phyloP scores from a whole-genome alignment of 208 protist genomes.

The Leishmania mexicana region DNA sequence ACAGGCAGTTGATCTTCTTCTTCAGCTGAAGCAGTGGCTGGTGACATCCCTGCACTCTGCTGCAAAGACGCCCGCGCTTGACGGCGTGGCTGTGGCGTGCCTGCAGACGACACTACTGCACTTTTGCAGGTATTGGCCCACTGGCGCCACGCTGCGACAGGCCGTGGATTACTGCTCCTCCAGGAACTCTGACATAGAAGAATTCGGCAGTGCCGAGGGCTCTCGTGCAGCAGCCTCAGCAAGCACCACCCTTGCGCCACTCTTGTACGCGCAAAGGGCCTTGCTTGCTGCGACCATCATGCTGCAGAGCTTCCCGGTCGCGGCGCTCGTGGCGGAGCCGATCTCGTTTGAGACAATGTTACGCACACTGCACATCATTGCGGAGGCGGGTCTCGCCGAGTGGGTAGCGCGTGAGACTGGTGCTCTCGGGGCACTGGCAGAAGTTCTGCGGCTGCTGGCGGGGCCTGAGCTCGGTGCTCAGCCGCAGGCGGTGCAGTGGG shows the following conservation, averaged over 20 bases:
- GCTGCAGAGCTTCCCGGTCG: conserved; percentile 18
- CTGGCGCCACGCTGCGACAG: conserved; percentile 19
- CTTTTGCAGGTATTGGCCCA: conserved; percentile 30
- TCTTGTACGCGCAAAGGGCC: conserved; percentile 27
- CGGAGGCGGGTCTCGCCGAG: conserved; percentile 31
- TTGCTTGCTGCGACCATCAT: conserved; percentile 21
- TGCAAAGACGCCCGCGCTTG: background rate
- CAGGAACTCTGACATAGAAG: background rate
- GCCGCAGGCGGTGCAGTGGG: conserved; percentile 28
- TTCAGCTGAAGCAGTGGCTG: conserved; percentile 19
- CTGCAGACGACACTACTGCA: conserved; percentile 24
- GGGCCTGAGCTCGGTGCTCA: conserved; percentile 23
- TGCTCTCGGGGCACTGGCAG: conserved; percentile 45
- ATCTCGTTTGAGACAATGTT: conserved; percentile 19
- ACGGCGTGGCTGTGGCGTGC: conserved; percentile 8
- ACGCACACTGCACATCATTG: conserved; percentile 19
- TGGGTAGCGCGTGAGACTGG: conserved; percentile 43
- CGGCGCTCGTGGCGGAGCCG: conserved; percentile 20
- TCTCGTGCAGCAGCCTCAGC: background rate
- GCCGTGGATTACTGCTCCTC: conserved; percentile 13
- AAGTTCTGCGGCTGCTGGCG: conserved; percentile 38
- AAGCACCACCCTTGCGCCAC: background rate
- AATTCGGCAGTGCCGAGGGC: background rate
- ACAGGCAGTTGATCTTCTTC: conserved; percentile 14
- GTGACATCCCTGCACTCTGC: background rate